phyloP scores from a whole-genome alignment of 1,139 yeast genomes.

The Debaryomycetaceae sp. region DNA sequence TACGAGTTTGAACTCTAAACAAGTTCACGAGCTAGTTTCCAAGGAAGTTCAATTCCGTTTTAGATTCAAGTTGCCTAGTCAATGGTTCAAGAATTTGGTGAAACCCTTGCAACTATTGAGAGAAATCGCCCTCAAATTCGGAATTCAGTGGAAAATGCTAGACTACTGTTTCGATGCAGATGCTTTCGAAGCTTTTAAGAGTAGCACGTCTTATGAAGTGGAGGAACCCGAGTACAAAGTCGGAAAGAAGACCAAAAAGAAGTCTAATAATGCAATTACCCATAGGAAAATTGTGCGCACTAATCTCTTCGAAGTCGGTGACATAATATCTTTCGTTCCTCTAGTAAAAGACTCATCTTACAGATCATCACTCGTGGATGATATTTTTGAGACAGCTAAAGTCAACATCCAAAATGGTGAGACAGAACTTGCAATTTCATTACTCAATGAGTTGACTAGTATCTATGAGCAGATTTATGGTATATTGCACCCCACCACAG shows the following conservation, averaged over 20 bases:
- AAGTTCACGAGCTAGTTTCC: constrained; percentile 41
- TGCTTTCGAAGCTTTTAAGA: constrained; percentile 34
- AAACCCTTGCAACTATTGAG: constrained; percentile 54
- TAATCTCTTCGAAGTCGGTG: constrained; percentile 53
- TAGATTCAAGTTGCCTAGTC: constrained; percentile 52
- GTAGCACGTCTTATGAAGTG: constrained; percentile 8
- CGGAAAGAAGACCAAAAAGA: constrained; percentile 27
- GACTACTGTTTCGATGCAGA: constrained; percentile 49
- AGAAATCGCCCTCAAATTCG: constrained; percentile 72
- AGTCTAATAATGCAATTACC: constrained; percentile 22
- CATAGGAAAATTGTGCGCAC: constrained; percentile 20
- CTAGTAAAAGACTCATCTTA: constrained; percentile 67
- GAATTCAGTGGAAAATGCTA: constrained; percentile 78
- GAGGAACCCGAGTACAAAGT: neutral
- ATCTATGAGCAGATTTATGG: constrained; percentile 86
- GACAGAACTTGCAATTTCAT: constrained; percentile 48
- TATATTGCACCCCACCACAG: constrained; percentile 73
- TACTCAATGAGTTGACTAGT: constrained; percentile 66
- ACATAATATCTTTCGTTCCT: constrained; percentile 70
- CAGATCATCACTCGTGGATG: constrained; percentile 68
- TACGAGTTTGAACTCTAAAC: constrained; percentile 40
- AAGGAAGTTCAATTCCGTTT: constrained; percentile 57
- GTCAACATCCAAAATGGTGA: constrained; percentile 42
- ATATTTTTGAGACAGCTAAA: constrained; percentile 71
- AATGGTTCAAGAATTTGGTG: constrained; percentile 39